Evolutionary conservation across 2,329 filamentous ascomycete genomes (phyloP).

Genomic region (Colletotrichum melonis): DNA sequence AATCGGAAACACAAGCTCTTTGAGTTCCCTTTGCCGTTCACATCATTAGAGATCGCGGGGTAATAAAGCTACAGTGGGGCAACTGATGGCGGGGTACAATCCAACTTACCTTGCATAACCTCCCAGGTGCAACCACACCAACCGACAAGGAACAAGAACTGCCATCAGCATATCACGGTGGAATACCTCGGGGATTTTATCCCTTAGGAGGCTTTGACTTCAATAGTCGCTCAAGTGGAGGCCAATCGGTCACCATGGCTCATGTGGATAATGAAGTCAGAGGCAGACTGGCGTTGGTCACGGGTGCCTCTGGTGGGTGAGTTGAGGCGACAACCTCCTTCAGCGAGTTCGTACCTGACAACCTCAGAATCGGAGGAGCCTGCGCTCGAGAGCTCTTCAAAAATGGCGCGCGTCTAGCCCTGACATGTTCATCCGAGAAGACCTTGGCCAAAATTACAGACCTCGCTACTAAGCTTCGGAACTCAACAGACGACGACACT

Average conservation of each 20-base stretch:
- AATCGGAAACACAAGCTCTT: background rate
- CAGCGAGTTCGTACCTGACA: conserved; percentile 12
- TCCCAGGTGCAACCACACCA: background rate
- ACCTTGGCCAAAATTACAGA: conserved; percentile 22
- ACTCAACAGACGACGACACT: background rate
- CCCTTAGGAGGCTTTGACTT: background rate
- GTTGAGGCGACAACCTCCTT: conserved; percentile 24
- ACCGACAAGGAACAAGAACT: too few species aligned
- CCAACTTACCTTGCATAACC: background rate
- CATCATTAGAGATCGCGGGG: conserved; percentile 31
- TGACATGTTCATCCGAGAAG: conserved; percentile 59
- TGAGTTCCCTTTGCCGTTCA: background rate
- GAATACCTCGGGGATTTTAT: background rate
- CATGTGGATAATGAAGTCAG: conserved; percentile 56
- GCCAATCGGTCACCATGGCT: conserved; percentile 6
- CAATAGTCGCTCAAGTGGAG: background rate
- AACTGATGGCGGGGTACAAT: conserved; percentile 23
- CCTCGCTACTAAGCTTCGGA: conserved; percentile 1
- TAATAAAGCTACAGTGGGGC: conserved; percentile 31
- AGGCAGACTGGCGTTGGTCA: conserved; percentile 67
- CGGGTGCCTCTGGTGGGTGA: conserved; percentile 71
- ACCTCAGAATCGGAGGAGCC: conserved; percentile 67
- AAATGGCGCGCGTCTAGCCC: conserved; percentile 64
- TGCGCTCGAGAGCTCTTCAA: conserved; percentile 66
- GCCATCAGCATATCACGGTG: background rate